These are phyloP conservation scores for Simplicillium sp. DNA, from an alignment of 2,329 filamentous ascomycete species.

Conservation along the genomic window DNA sequence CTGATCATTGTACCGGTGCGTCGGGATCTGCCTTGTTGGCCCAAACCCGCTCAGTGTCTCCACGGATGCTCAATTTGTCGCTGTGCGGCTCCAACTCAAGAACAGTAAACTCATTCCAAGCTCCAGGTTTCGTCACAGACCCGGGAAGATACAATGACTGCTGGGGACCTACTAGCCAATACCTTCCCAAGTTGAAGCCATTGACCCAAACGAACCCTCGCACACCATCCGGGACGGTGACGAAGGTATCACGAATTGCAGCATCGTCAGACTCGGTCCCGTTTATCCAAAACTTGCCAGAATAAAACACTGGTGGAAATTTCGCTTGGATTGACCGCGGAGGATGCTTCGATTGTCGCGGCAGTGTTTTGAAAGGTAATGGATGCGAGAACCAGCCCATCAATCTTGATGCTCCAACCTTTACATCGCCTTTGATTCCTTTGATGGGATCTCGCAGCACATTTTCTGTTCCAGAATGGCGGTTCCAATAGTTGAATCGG, in stretches of 20 bases:
- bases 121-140: not conserved
- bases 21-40: too few species aligned
- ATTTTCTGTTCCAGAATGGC: too few species aligned
- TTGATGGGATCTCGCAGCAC: constrained; percentile 33
- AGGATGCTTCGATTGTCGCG: not conserved
- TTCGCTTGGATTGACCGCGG: not conserved
- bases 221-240: constrained; percentile 26
- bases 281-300: constrained; percentile 14
- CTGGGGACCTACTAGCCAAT: constrained; percentile 34
- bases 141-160: constrained; percentile 31
- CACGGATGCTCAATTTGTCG: not conserved
- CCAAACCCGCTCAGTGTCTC: not conserved
- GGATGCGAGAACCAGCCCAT: not conserved
- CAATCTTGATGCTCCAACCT: constrained; percentile 16
- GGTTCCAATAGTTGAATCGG: constrained; percentile 31
- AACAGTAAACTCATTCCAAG: not conserved
- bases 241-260: constrained; percentile 25
- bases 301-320: constrained; percentile 1
- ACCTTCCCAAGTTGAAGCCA: constrained; percentile 30
- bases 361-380: not conserved
- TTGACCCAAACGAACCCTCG: constrained; percentile 36
- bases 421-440: constrained; percentile 32
- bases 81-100: not conserved
- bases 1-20: too few species aligned
- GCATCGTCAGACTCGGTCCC: constrained; percentile 8